A percentile compares a stretch with the other conserved stretches of the same genome.
Conservation (phyloP, 208 protist species). For the Zelonia costaricensis region DNA sequence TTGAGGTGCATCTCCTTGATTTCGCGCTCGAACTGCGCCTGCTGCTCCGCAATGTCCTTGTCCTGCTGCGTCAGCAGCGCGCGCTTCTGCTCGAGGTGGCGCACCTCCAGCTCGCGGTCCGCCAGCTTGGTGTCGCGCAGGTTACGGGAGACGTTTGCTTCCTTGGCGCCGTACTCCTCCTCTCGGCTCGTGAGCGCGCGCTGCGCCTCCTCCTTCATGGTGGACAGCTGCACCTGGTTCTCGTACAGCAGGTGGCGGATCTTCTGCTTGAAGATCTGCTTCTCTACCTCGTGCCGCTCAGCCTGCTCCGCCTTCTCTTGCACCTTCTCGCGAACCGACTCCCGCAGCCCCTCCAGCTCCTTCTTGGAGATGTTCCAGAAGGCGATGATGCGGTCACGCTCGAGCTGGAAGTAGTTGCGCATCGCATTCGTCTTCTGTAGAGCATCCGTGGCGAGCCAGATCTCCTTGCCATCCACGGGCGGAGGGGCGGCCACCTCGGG, state of each 20-base stretch:
- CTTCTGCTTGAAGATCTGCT: slow-evolving; percentile 97
- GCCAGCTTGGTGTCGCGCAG: slow-evolving; percentile 87
- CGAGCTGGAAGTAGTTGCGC: slow-evolving; percentile 98
- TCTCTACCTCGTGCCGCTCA: slow-evolving; percentile 95
- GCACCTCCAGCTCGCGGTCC: slow-evolving; percentile 87
- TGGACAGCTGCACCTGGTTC: slow-evolving; percentile 93
- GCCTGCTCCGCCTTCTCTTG: slow-evolving; percentile 92
- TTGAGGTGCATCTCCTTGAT: slow-evolving; percentile 95
- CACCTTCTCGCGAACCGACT: slow-evolving; percentile 87
- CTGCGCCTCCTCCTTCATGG: slow-evolving; percentile 91
- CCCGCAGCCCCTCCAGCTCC: slow-evolving; percentile 87
- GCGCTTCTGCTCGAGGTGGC: slow-evolving; percentile 83
- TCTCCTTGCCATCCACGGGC: slow-evolving; percentile 61
- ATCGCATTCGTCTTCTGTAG: slow-evolving; percentile 94
- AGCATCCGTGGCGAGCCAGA: slow-evolving; percentile 90
- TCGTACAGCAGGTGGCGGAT: slow-evolving; percentile 97
- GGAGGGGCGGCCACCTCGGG: slow-evolving; percentile 21
- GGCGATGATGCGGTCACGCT: slow-evolving; percentile 95
- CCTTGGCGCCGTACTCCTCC: slow-evolving; percentile 88
- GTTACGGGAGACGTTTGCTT: slow-evolving; percentile 80
- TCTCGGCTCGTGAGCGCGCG: slow-evolving; percentile 83
- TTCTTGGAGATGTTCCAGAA: slow-evolving; percentile 97
- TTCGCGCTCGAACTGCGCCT: slow-evolving; percentile 87
- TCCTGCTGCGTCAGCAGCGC: slow-evolving; percentile 81
- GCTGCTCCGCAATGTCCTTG: slow-evolving; percentile 88